Base-by-base conservation (phyloP, 148 eudicot species). In the Limonium bicolor region DNA sequence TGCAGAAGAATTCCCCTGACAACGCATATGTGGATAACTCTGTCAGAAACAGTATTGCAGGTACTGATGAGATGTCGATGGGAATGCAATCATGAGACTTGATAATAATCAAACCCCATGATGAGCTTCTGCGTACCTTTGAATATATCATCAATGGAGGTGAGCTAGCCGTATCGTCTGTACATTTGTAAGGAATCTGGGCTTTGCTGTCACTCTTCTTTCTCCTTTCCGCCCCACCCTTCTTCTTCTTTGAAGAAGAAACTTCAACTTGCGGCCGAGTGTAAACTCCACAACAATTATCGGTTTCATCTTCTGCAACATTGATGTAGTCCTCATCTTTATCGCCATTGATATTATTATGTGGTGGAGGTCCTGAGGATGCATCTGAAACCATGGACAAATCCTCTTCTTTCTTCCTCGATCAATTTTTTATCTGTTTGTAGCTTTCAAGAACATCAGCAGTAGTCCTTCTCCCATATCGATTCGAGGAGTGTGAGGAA, bases 401-500 rank as follows among this genome's bases (percentile, higher is more conserved):
- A 24, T 43, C 48, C 20, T 45, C 50, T 25, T 32, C 48, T 23
- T 43, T 80, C n/a, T n/a, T n/a, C n/a, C n/a, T n/a, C n/a, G 7
- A 10, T 43, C 30, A n/a, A 22, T 41, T 41, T 22, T 15, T 5
- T 2, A 2, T 18, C 20, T 20, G 10, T 18, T 10, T 43, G 31
- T 43, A 41, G 18, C 0, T 21, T 41, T 41, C 27, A 22, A 21
- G 30, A 14, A 23, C n/a, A n/a, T n/a, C n/a, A n/a, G n/a, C 48
- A 43, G 27, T 28, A 43, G 6, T 40, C 13, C 31, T 25, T 24
- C 30, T 7, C 27, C 27, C 30, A 5, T 26, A 43, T 8, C 20
- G 59, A 50, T 59, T 38, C 23, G 34, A 53, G 14, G 73, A 63
- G 31, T 57, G 41, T n/a, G 71, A 54, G 3, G 78, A 63, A n/a